Conservation (phyloP, 805 yeast genomes). For the Middelhovenomyces tepae region DNA sequence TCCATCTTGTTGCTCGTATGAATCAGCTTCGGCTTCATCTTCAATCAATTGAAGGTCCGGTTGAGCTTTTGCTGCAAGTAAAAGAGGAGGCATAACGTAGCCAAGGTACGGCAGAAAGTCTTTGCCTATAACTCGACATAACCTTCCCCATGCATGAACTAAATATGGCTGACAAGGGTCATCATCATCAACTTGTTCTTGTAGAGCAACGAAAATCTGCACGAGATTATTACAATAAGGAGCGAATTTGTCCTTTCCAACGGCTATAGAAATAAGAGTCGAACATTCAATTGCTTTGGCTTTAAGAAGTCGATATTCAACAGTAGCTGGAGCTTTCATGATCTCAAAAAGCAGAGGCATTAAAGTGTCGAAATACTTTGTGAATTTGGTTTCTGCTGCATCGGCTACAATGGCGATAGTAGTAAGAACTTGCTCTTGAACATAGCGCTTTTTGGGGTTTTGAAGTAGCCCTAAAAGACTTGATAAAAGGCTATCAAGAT, state of each 20-base stretch:
- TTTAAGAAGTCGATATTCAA: conserved; percentile 67
- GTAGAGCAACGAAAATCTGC: conserved; percentile 62
- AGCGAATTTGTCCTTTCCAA: conserved; percentile 80
- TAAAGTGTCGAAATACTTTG: conserved; percentile 86
- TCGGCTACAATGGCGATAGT: conserved; percentile 97
- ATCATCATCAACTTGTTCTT: conserved; percentile 50
- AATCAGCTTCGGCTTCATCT: conserved; percentile 76
- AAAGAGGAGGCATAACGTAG: conserved; percentile 80
- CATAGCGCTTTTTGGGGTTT: conserved; percentile 73
- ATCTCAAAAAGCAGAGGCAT: conserved; percentile 84
- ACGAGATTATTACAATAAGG: conserved; percentile 69
- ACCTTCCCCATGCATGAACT: conserved; percentile 94
- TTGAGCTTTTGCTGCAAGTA: conserved; percentile 76
- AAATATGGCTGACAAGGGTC: conserved; percentile 82
- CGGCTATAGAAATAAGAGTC: conserved; percentile 88
- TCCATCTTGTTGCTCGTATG: conserved; percentile 73
- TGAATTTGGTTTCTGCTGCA: conserved; percentile 81
- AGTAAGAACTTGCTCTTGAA: conserved; percentile 94
- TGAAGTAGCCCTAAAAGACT: conserved; percentile 69
- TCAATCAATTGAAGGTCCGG: conserved; percentile 86
- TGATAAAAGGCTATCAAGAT: conserved; percentile 68
- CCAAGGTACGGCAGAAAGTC: conserved; percentile 81
- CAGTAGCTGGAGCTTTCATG: conserved; percentile 66
- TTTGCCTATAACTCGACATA: conserved; percentile 75
- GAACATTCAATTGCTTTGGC: conserved; percentile 96